Evolutionary conservation across 2,329 filamentous ascomycete genomes (phyloP).

Genomic region (Xylaria digitata): DNA sequence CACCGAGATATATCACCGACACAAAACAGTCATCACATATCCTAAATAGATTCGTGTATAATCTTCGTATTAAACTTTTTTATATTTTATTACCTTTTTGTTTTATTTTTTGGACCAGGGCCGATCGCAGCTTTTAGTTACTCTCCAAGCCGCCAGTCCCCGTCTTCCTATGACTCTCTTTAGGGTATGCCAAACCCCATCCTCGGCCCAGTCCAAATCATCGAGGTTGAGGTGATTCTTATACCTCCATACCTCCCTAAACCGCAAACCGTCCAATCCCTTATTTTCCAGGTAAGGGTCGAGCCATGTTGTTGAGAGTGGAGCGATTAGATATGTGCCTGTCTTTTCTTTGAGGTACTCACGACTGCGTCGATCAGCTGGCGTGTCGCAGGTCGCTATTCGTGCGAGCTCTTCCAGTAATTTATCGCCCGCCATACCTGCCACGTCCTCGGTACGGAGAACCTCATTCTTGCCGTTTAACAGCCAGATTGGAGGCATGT

Average conservation of each 20-base stretch:
- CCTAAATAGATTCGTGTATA: neutral
- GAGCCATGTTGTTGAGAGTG: constrained; percentile 76
- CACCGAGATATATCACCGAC: neutral
- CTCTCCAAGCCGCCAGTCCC: constrained; percentile 71
- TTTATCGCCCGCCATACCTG: constrained; percentile 72
- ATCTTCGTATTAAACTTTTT: constrained; percentile 6
- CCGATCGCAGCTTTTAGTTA: constrained; percentile 69
- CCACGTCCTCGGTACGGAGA: constrained; percentile 77
- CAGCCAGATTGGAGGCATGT: constrained; percentile 83
- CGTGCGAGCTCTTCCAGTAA: constrained; percentile 69
- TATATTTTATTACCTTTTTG: constrained; percentile 23
- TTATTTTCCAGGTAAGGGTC: constrained; percentile 72
- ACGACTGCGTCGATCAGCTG: constrained; percentile 64
- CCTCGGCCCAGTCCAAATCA: constrained; percentile 81
- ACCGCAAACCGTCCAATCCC: constrained; percentile 68
- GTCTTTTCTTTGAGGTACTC: constrained; percentile 70
- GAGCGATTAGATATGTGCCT: constrained; percentile 78
- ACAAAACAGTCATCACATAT: neutral
- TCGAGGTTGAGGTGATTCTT: constrained; percentile 78
- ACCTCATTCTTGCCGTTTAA: constrained; percentile 80
- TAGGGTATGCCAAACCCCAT: constrained; percentile 79
- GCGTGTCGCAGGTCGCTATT: constrained; percentile 72
- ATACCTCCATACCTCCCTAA: constrained; percentile 78
- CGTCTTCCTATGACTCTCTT: constrained; percentile 73
- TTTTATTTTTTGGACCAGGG: constrained; percentile 29